Base-by-base conservation (phyloP, 1,139 yeast genomes). In the Zygoascus meyerae region DNA sequence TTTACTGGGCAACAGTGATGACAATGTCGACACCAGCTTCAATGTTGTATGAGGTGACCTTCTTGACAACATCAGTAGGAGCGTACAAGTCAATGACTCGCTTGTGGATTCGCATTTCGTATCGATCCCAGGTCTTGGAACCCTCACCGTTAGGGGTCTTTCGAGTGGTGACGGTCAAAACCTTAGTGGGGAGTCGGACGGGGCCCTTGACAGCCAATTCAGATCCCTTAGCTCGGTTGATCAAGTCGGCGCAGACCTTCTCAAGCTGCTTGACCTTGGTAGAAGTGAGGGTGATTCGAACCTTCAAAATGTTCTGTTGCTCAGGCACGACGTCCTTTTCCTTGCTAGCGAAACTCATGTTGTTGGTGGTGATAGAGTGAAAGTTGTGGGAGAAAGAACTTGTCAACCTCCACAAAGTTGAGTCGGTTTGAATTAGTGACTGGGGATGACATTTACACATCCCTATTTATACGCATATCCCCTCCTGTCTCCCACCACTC, bases 71-170 rank as follows among this genome's bases (percentile, higher is more conserved):
- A 61, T 81, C 78, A 70, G 95, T 87, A 73, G 97, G 96, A 63
- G 98, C 95, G 78, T 86, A 94, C 75, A 94, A 82, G 80, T 92
- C 97, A 70, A 92, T 87, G 74, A 87, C 84, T 79, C 99, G 90
- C 94, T 94, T 94, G 96, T 94, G 98, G 81, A 94, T 89, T 84
- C 97, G 89, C 95, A 94, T 86, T 81, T 94, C 98, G 75, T 83
- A 94, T 68, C 95, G 78, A 74, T 94, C 99, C 97, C 97, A 94
- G 68, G 99, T 94, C 90, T 94, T 92, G 68, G 98, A 92, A 90
- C 99, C 99, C 81, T 94, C 97, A 90, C 99, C 99, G 76, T 94
- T 94, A 70, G 99, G 99, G 71, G 98, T 84, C 89, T 94, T 94
- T 86, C 99, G 90, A 86, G 99, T 92, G 79, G 95, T 82, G 79